phyloP scores from a whole-genome alignment of 1,284 basidiomycete species.

The Wallemia ichthyophaga region DNA sequence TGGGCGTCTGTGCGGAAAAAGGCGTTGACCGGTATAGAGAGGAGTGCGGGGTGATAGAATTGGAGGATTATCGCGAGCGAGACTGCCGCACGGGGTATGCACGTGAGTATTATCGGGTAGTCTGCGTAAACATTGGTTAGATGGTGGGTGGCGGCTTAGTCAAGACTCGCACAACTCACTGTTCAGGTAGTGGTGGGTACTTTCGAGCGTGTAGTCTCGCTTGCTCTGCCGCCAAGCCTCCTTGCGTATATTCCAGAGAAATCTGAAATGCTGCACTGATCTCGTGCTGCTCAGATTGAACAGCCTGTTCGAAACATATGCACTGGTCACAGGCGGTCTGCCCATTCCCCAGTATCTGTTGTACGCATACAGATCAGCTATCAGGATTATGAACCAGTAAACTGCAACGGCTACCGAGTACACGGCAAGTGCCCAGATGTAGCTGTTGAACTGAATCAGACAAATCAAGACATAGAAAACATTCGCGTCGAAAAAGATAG shows the following conservation, averaged over 20 bases:
- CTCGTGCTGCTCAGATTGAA: neutral
- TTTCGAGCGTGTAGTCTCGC: neutral
- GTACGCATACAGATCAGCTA: neutral
- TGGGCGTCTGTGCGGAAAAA: neutral
- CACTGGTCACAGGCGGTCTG: neutral
- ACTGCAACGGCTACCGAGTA: neutral
- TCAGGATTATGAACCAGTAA: neutral
- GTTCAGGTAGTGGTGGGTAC: neutral
- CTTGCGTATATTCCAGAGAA: neutral
- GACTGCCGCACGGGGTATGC: neutral
- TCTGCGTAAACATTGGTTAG: too few species aligned
- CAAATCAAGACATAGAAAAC: neutral
- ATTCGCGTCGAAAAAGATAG: neutral
- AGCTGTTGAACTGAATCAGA: neutral
- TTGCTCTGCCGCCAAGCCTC: neutral
- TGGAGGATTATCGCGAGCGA: neutral
- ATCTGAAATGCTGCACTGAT: neutral
- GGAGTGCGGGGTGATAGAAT: neutral
- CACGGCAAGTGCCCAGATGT: neutral
- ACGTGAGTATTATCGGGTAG: neutral
- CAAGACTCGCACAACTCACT: neutral
- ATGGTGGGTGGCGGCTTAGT: too few species aligned
- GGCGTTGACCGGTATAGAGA: neutral
- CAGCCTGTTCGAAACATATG: neutral
- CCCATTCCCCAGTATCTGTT: neutral